These are phyloP conservation scores for Aureobasidium uvarum DNA, from an alignment of 2,329 filamentous ascomycete species.

Conservation along the genomic window DNA sequence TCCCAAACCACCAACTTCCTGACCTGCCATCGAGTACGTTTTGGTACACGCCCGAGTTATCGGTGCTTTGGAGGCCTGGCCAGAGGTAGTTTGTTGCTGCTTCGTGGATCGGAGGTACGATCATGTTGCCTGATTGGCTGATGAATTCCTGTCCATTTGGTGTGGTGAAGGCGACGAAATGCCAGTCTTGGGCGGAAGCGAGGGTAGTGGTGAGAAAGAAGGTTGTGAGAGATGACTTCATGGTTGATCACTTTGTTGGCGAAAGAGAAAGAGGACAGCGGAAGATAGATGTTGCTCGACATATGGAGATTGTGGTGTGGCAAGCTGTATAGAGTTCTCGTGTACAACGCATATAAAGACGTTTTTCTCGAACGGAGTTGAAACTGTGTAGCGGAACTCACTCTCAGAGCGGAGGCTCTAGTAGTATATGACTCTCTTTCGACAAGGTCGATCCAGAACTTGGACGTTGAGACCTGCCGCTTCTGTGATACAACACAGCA, in stretches of 20 bases:
- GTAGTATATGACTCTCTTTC: too few species aligned
- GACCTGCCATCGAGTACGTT: not conserved
- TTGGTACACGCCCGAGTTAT: not conserved
- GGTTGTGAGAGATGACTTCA: not conserved
- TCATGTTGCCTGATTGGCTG: conserved; percentile 7
- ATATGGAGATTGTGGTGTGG: too few species aligned
- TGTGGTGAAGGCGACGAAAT: conserved; percentile 5
- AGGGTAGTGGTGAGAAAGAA: not conserved
- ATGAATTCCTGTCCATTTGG: conserved; percentile 11
- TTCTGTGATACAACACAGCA: too few species aligned
- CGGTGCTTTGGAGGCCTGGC: not conserved
- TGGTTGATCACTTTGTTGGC: not conserved
- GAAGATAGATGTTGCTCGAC: too few species aligned
- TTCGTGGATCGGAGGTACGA: not conserved
- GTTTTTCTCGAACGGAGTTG: not conserved
- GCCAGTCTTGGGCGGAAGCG: conserved; percentile 4
- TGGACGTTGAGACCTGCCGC: too few species aligned
- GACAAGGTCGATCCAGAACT: too few species aligned
- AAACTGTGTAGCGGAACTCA: too few species aligned
- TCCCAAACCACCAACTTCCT: conserved; percentile 7
- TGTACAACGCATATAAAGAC: not conserved
- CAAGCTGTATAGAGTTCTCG: not conserved
- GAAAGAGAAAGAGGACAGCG: too few species aligned
- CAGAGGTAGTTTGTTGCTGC: conserved; percentile 4
- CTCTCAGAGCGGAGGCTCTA: too few species aligned